Evolutionary conservation across 208 protist genomes (phyloP), one percentile per base, ranked within the genome.

Genomic region (Leishmania arabica): DNA sequence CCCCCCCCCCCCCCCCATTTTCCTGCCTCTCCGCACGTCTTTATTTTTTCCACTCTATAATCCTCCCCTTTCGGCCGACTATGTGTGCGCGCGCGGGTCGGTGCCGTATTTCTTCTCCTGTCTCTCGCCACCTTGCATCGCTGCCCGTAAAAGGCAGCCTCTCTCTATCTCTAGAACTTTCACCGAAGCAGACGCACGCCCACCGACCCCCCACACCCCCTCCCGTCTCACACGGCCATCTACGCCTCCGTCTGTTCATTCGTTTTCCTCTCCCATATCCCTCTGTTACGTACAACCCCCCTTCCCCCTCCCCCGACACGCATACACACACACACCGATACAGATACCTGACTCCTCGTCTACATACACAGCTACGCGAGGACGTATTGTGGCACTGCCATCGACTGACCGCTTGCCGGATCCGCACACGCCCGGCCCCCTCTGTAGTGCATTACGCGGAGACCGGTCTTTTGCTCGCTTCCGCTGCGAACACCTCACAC

Each of bases 241-340:
- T 78, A 7, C 42, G 42, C 45, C 40, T 47, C 75, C 37, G 19
- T 69, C 31, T 69, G 58, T 40, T 51, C 21, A 13, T 47, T n/a
- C n/a, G 49, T 66, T 45, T 49, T 76, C 66, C 34, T 77, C 17
- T 47, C n/a, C 51, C 21, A 56, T 56, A 27, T 76, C 70, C 56
- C 66, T 64, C 21, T 75, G 53, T 51, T 8, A 40, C 34, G 62
- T 8, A 42, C 11, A 8, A 42, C 58, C 27, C 58, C 58, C 45
- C 8, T 0, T 65, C 60, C 9, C n/a, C 27, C 19, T 49, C 45
- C 42, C 5, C 42, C 5, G 42, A 45, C 42, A 45, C 42, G 5
- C 42, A 45, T 45, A 45, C 42, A 45, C 42, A 45, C 42, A 49
- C 45, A 47, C 45, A 47, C 45, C 7, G 8, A 49, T 8, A 49